phyloP scores from a whole-genome alignment of 495 filamentous ascomycete genomes.

The Aspergillus asperescens region DNA sequence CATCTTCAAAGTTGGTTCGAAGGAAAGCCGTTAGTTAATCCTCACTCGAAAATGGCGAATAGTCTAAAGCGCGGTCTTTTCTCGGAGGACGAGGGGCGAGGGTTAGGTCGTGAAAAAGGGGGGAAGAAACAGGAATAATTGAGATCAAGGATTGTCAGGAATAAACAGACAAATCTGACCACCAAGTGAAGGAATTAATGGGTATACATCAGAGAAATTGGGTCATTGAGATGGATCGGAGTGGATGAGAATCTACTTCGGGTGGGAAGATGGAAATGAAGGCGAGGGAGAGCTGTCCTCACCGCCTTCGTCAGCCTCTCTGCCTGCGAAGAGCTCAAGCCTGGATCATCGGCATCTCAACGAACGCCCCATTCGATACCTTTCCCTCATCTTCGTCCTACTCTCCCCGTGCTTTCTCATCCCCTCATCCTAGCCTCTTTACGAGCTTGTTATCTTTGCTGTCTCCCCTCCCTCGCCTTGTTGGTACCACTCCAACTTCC shows the following conservation, averaged over 20 bases:
- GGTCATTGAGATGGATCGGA: conserved; percentile 2
- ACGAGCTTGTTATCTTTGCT: neutral
- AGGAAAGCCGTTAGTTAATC: neutral
- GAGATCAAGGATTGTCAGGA: neutral
- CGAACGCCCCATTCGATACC: conserved; percentile 4
- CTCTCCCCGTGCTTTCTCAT: neutral
- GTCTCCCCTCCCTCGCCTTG: neutral
- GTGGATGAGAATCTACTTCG: conserved; percentile 10
- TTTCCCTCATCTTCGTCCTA: conserved; percentile 3
- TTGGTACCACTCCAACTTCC: neutral
- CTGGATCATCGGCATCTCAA: conserved; percentile 12
- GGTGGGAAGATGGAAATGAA: conserved; percentile 19
- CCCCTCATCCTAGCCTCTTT: neutral
- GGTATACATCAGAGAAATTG: conserved; percentile 12
- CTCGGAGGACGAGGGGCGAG: conserved; percentile 8
- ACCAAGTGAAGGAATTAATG: neutral
- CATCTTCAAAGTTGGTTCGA: conserved; percentile 25
- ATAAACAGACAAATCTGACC: neutral
- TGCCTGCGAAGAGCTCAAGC: conserved; percentile 9
- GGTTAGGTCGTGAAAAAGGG: neutral
- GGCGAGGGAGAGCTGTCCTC: conserved; percentile 19
- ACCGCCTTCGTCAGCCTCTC: conserved; percentile 25
- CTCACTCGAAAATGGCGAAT: neutral
- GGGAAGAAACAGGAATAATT: neutral
- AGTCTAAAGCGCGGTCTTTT: conserved; percentile 18